A percentile compares a stretch with the other conserved stretches of the same genome.
Evolutionary conservation across 2,329 filamentous ascomycete species (phyloP).

Genomic region (Aspergillus caelatus): DNA sequence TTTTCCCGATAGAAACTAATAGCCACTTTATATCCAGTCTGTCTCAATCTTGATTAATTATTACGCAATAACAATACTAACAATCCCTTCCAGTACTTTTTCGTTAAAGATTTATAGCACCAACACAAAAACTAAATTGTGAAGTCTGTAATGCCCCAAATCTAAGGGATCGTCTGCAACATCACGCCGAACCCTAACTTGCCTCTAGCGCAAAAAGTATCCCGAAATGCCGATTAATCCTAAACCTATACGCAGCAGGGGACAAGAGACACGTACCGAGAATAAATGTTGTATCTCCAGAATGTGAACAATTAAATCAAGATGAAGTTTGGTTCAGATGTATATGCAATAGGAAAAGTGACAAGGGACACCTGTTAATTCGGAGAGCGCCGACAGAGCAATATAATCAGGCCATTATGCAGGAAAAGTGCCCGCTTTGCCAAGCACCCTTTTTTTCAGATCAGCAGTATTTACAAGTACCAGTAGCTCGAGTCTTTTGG

Average conservation of each 20-base stretch:
- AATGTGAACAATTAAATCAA: background rate
- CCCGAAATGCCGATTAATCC: background rate
- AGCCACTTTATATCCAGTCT: background rate
- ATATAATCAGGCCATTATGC: background rate
- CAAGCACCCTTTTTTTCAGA: background rate
- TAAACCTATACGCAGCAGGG: background rate
- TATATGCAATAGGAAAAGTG: background rate
- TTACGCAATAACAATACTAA: background rate
- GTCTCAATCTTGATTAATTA: background rate
- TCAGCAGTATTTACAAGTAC: background rate
- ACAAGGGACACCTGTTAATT: background rate
- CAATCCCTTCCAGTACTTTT: background rate
- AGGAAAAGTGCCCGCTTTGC: background rate
- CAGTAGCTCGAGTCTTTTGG: background rate
- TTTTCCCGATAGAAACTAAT: background rate
- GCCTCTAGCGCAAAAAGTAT: background rate
- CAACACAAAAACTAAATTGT: background rate
- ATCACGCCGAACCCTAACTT: background rate
- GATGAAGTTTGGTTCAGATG: background rate
- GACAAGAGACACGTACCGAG: background rate
- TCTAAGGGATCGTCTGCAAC: background rate
- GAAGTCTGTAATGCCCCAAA: background rate
- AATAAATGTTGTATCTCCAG: background rate
- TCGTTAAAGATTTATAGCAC: background rate
- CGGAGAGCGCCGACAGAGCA: background rate